Conservation (phyloP, 495 filamentous ascomycete genomes). For the Neurospora sp. region DNA sequence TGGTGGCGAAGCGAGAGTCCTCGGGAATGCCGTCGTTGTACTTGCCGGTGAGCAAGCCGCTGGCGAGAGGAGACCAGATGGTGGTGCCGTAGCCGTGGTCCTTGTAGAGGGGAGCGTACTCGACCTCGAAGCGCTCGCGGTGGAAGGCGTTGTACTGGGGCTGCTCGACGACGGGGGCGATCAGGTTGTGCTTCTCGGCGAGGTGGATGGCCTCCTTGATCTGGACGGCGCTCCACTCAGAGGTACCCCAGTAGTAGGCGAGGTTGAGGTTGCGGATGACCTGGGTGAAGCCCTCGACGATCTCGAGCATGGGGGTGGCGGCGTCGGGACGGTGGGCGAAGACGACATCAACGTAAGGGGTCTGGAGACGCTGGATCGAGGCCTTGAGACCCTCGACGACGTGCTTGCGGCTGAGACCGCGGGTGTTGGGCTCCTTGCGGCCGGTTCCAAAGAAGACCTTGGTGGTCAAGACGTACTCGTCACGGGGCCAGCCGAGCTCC, state of each 20-base stretch:
- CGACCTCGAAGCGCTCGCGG: constrained; percentile 65
- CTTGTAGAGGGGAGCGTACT: constrained; percentile 56
- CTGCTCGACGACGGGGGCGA: constrained; percentile 78
- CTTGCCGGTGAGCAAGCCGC: constrained; percentile 66
- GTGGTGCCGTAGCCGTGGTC: constrained; percentile 61
- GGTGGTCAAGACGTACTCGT: constrained; percentile 78
- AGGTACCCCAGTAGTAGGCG: constrained; percentile 86
- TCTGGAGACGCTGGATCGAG: constrained; percentile 57
- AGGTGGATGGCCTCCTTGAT: constrained; percentile 67
- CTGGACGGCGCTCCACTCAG: constrained; percentile 75
- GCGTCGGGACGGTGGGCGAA: constrained; percentile 81
- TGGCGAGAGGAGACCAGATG: constrained; percentile 58
- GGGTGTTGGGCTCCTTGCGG: constrained; percentile 48
- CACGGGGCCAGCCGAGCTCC: constrained; percentile 63
- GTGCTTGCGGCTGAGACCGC: constrained; percentile 75
- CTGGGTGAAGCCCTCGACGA: constrained; percentile 76
- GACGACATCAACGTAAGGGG: constrained; percentile 70
- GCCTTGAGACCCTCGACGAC: constrained; percentile 40
- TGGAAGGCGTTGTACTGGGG: constrained; percentile 73
- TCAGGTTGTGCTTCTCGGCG: constrained; percentile 64
- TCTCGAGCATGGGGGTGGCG: constrained; percentile 78
- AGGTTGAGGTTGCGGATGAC: constrained; percentile 62
- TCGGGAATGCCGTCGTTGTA: constrained; percentile 61
- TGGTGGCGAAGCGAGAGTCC: constrained; percentile 43
- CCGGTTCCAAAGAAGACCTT: constrained; percentile 47